A percentile compares a stretch with the other conserved stretches of the same genome.
These are phyloP conservation scores for Xylariomycetidae sp. DNA, from an alignment of 2,329 filamentous ascomycete species.

Conservation along the genomic window DNA sequence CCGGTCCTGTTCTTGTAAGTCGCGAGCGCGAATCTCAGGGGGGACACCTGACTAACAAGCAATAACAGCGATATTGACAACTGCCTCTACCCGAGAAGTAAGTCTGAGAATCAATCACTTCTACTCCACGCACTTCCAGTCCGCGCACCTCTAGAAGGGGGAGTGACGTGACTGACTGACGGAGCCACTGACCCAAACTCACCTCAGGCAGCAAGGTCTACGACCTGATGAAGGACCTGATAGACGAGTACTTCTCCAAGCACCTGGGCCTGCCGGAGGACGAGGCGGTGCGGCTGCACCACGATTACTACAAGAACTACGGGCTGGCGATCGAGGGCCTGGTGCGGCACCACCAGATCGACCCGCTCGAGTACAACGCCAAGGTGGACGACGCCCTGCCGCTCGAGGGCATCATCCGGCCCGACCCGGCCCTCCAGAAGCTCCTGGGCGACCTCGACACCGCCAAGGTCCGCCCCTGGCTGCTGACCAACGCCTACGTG, in stretches of 20 bases:
- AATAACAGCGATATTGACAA: constrained; percentile 97
- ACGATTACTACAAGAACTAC: constrained; percentile 92
- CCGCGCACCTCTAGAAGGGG: background rate
- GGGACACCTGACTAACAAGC: too few relatives aligned
- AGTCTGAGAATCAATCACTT: too few relatives aligned
- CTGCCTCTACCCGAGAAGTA: constrained; percentile 87
- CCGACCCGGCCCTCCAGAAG: constrained; percentile 67
- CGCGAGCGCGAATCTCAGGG: too few relatives aligned
- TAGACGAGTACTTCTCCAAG: constrained; percentile 57
- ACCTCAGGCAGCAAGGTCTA: constrained; percentile 69
- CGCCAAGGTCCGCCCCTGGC: constrained; percentile 81
- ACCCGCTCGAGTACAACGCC: constrained; percentile 88
- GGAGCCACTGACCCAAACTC: background rate
- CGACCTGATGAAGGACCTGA: constrained; percentile 81
- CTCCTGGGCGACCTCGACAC: constrained; percentile 80
- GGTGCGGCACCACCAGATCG: constrained; percentile 89
- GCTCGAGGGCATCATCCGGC: constrained; percentile 77
- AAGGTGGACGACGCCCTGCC: constrained; percentile 94
- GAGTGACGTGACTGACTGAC: background rate
- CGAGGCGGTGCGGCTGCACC: constrained; percentile 81
- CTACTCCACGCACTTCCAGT: too few relatives aligned
- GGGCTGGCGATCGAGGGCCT: constrained; percentile 96
- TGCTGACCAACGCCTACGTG: constrained; percentile 94
- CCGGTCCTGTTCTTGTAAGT: constrained; percentile 43
- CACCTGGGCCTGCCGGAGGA: constrained; percentile 71